phyloP scores from a whole-genome alignment of 306 rosid genomes.

The Senna tora region DNA sequence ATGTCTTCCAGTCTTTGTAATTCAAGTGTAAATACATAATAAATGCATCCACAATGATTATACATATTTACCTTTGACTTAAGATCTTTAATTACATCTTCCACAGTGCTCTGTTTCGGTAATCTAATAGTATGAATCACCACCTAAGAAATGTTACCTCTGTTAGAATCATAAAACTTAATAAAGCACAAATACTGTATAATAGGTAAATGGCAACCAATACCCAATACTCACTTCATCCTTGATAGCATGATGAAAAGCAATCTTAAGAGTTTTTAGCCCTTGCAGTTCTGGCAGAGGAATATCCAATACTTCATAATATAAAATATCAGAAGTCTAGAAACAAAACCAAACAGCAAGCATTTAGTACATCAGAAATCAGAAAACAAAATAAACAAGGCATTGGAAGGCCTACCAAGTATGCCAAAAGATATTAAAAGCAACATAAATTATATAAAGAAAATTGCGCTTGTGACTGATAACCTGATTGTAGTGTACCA shows the following conservation, averaged over 20 bases:
- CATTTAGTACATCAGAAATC: conserved; percentile 15
- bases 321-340: conserved; percentile 71
- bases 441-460: not conserved
- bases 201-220: not conserved
- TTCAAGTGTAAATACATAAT: no score
- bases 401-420: not conserved
- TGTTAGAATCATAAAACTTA: conserved; percentile 3
- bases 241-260: conserved; percentile 76
- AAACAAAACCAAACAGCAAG: conserved; percentile 18
- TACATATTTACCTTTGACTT: conserved; percentile 58
- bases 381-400: not conserved
- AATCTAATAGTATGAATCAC: conserved; percentile 74
- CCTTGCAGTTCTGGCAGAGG: conserved; percentile 89
- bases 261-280: conserved; percentile 76
- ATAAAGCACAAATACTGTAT: not conserved
- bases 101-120: conserved; percentile 79
- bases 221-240: conserved; percentile 64
- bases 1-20: no score
- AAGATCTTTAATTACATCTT: conserved; percentile 70
- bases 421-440: not conserved
- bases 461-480: conserved; percentile 10
- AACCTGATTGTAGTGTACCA: conserved; percentile 78
- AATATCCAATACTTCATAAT: conserved; percentile 80
- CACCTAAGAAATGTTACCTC: conserved; percentile 51
- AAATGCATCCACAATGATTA: not conserved